A percentile compares a stretch with the other conserved stretches of the same genome.
Conservation (phyloP, 1,139 yeast species). For the Suhomyces taliae region DNA sequence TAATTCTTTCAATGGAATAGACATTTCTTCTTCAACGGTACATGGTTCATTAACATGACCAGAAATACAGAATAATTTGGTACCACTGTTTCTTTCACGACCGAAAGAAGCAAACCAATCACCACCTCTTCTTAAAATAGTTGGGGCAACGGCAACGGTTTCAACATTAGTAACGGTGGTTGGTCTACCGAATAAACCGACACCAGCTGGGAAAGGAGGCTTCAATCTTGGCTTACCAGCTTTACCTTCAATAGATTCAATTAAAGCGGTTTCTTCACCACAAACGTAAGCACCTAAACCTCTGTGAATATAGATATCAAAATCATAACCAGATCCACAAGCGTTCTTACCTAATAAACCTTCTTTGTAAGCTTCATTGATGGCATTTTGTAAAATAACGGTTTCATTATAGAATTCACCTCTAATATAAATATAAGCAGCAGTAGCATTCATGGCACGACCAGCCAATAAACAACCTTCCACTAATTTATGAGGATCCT, state of each 20-base stretch:
- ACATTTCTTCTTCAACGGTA: slow-evolving; percentile 92
- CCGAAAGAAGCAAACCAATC: slow-evolving; percentile 84
- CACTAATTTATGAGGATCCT: slow-evolving; percentile 85
- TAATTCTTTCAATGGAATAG: slow-evolving; percentile 76
- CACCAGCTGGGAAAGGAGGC: slow-evolving; percentile 95
- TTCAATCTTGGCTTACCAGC: slow-evolving; percentile 91
- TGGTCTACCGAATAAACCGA: slow-evolving; percentile 87
- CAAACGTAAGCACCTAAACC: slow-evolving; percentile 93
- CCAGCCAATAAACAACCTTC: slow-evolving; percentile 89
- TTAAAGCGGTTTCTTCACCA: slow-evolving; percentile 88
- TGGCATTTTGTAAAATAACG: slow-evolving; percentile 67
- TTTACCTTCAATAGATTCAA: slow-evolving; percentile 85
- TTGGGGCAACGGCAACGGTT: slow-evolving; percentile 86
- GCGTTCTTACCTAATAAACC: slow-evolving; percentile 82
- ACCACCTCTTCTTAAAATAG: slow-evolving; percentile 85
- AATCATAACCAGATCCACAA: slow-evolving; percentile 82
- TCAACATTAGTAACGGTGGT: slow-evolving; percentile 88
- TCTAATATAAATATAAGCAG: slow-evolving; percentile 85
- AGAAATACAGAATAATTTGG: slow-evolving; percentile 79
- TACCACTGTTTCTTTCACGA: slow-evolving; percentile 79
- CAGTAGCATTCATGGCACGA: slow-evolving; percentile 89
- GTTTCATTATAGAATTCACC: slow-evolving; percentile 88
- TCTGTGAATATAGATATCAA: slow-evolving; percentile 79
- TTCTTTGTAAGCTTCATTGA: slow-evolving; percentile 79
- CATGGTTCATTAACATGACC: slow-evolving; percentile 91